Evolutionary conservation across 2,329 filamentous ascomycete genomes (phyloP).

Genomic region (Aspergillus tubingensis): DNA sequence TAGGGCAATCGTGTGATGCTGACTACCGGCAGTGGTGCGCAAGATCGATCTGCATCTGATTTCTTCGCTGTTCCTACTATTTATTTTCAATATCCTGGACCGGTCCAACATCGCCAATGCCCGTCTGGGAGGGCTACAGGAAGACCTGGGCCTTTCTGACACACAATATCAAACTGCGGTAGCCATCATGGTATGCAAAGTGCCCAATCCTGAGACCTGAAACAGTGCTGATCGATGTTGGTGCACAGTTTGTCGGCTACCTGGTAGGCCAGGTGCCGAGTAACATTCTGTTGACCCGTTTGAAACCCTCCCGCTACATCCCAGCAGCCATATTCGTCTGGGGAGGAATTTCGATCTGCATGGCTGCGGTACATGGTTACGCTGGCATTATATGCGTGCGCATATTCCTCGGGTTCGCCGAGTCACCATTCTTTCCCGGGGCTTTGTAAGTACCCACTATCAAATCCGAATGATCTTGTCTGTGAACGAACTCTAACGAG

Average conservation of each 20-base stretch:
- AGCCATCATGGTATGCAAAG: conserved; percentile 58
- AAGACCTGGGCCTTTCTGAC: conserved; percentile 58
- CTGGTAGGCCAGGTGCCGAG: conserved; percentile 51
- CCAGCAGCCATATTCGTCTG: conserved; percentile 32
- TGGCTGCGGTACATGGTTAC: conserved; percentile 39
- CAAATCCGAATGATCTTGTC: too few relatives aligned
- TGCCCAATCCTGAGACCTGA: neutral
- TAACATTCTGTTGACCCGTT: conserved; percentile 34
- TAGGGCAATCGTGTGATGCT: neutral
- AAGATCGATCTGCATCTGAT: conserved; percentile 22
- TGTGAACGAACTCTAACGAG: neutral
- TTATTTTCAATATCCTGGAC: conserved; percentile 51
- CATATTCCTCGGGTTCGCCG: conserved; percentile 48
- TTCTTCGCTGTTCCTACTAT: conserved; percentile 18
- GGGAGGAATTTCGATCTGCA: conserved; percentile 30
- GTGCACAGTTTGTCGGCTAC: conserved; percentile 43
- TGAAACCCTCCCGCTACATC: conserved; percentile 40
- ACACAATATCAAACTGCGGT: conserved; percentile 66
- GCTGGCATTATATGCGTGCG: conserved; percentile 26
- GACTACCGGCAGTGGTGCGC: conserved; percentile 14
- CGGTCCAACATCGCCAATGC: conserved; percentile 70
- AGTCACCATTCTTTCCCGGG: conserved; percentile 60
- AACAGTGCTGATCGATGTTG: neutral
- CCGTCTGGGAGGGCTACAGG: conserved; percentile 64
- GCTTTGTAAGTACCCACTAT: conserved; percentile 33